Evolutionary conservation across 257 asterid genomes (phyloP).

Genomic region (Ajuga chamaepitys): DNA sequence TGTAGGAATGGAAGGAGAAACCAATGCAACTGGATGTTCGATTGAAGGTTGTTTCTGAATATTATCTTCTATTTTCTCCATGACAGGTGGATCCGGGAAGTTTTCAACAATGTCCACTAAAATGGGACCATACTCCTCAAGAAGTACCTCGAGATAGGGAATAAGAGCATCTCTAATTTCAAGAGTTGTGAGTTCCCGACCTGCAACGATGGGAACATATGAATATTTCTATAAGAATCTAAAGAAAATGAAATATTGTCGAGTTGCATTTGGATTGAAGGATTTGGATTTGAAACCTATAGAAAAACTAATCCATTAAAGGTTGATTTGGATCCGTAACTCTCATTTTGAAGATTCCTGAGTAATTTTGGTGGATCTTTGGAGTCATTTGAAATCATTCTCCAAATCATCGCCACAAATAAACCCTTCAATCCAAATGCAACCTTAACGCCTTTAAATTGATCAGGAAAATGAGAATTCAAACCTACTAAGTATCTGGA

Average conservation of each 20-base stretch:
- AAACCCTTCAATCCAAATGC: not conserved
- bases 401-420: too few relatives aligned
- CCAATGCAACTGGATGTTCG: conserved; percentile 31
- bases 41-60: conserved; percentile 23
- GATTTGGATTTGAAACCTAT: too few relatives aligned
- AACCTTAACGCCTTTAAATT: not conserved
- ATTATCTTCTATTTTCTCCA: conserved; percentile 41
- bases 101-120: conserved; percentile 66
- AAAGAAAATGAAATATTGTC: not conserved
- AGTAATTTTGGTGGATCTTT: too few relatives aligned
- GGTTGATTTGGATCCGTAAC: too few relatives aligned
- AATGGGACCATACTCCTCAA: conserved; percentile 57
- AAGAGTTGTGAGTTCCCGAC: conserved; percentile 88
- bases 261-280: too few relatives aligned
- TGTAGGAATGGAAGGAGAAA: conserved; percentile 36
- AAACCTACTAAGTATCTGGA: conserved; percentile 94
- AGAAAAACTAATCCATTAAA: too few relatives aligned
- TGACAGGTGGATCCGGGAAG: conserved; percentile 59
- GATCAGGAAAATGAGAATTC: conserved; percentile 31
- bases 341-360: too few relatives aligned
- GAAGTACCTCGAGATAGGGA: conserved; percentile 74
- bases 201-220: conserved; percentile 32
- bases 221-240: not conserved
- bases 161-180: conserved; percentile 89
- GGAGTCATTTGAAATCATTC: too few relatives aligned